These are phyloP conservation scores for Malus sieversii DNA, from an alignment of 306 rosid species.

Conservation along the genomic window DNA sequence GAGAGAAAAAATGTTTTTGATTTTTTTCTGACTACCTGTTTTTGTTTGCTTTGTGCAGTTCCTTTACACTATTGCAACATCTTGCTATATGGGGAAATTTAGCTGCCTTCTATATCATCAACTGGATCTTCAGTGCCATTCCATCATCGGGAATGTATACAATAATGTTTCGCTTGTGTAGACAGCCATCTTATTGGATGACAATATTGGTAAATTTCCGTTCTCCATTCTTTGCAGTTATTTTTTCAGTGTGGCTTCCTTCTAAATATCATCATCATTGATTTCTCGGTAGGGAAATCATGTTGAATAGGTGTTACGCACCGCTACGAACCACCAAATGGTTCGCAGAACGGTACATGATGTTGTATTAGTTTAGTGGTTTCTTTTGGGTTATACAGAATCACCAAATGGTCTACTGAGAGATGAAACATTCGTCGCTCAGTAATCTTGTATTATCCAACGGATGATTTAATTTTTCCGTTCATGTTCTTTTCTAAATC, in stretches of 20 bases:
- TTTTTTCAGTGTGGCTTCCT: not conserved
- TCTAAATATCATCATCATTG: not conserved
- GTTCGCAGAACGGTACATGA: not conserved
- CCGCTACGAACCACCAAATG: not conserved
- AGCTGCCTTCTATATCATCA: constrained; percentile 71
- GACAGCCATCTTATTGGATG: constrained; percentile 88
- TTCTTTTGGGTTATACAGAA: not conserved
- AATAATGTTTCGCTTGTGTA: constrained; percentile 82
- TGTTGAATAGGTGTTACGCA: not conserved
- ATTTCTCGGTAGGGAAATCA: not conserved
- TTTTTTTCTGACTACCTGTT: constrained; percentile 17
- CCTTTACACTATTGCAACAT: constrained; percentile 83
- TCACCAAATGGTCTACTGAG: not conserved
- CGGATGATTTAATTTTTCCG: not conserved
- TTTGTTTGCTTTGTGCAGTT: constrained; percentile 52
- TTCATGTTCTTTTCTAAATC: not conserved
- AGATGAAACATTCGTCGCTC: not conserved
- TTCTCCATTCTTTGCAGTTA: not conserved
- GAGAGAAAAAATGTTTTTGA: not conserved
- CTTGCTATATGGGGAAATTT: constrained; percentile 94
- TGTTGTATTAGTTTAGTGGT: not conserved
- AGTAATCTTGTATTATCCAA: not conserved
- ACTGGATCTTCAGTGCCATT: constrained; percentile 83
- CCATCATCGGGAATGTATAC: constrained; percentile 97
- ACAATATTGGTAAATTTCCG: constrained; percentile 62